phyloP scores from a whole-genome alignment of 1,284 basidiomycete genomes.

The Ceratobasidium sp. region DNA sequence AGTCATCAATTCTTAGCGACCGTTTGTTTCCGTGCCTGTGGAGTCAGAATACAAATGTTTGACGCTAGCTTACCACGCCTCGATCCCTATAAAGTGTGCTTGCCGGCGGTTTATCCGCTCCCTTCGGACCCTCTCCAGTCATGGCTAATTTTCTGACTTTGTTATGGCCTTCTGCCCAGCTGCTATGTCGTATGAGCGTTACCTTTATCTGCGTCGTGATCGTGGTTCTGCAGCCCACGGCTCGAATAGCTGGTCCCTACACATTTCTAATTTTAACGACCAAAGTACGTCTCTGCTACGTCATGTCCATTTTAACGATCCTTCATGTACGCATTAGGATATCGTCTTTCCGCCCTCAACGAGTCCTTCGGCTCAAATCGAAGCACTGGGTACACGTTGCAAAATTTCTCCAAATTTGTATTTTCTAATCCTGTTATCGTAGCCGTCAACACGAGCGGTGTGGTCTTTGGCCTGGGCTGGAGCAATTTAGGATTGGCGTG shows the following conservation, averaged over 20 bases:
- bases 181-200: constrained; percentile 33
- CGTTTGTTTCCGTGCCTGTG: constrained; percentile 5
- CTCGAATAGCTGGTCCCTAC: constrained; percentile 21
- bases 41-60: constrained; percentile 10
- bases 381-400: constrained; percentile 46
- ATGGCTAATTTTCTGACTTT: constrained; percentile 5
- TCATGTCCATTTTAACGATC: not conserved
- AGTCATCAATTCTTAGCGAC: constrained; percentile 20
- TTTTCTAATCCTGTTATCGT: constrained; percentile 43
- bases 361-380: constrained; percentile 59
- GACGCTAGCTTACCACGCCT: not conserved
- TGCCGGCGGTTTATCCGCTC: not conserved
- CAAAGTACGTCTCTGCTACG: constrained; percentile 10
- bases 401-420: not conserved
- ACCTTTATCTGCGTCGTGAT: constrained; percentile 24
- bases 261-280: constrained; percentile 24
- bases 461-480: constrained; percentile 54
- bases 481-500: constrained; percentile 56
- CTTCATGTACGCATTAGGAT: constrained; percentile 45
- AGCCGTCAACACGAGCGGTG: constrained; percentile 56
- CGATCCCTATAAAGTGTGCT: not conserved
- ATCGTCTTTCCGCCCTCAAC: constrained; percentile 59
- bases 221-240: constrained; percentile 10
- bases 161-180: constrained; percentile 24
- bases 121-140: not conserved